Base-by-base conservation (phyloP, 2,329 filamentous ascomycete genomes). In the Zasmidium cellare region DNA sequence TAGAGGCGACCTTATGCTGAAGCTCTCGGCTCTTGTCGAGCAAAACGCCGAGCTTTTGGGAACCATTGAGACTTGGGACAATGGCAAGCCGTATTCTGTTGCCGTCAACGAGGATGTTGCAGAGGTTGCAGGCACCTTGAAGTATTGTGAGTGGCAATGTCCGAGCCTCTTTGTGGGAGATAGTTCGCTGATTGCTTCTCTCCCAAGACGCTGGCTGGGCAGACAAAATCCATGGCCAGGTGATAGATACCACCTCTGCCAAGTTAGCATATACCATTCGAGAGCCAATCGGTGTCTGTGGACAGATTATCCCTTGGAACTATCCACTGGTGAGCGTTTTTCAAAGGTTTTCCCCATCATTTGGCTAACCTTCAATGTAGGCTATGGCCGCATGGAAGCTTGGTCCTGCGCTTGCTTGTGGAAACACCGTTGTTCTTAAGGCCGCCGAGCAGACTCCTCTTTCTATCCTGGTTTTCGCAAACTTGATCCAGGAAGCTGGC, bases 221-320 rank as follows among this genome's bases (percentile, higher is more conserved):
- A 86, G 84, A 73, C 9, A 71, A 73, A 2, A 76, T 78, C 22
- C 60, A 60, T 49, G 80, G 80, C 18, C 73, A 77, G 52, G 74
- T 77, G 0, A 78, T 76, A 50, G 67, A 80, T 25, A 78, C 81
- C 59, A 80, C 78, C 0, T 77, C 79, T 0, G 78, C 65, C 89
- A 96, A 79, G 9, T 71, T 75, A 52, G 62, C 81, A 9, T 77
- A 68, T 53, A 68, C 65, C 1, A 49, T 65, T 16, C 55, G 60
- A 6, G 57, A 68, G 44, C 66, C 66, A 1, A 61, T 68, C 11
- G 66, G 66, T 19, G 66, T 68, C 2, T 50, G 58, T n/a, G 65
- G 46, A 1, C 80, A 83, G 72, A 91, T 91, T 61, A 89, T 90
- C 55, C 88, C 89, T 2, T 92, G 89, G 88, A 92, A 92, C n/a